Conservation (phyloP, 1,284 basidiomycete species). For the Ceratobasidium sp. region DNA sequence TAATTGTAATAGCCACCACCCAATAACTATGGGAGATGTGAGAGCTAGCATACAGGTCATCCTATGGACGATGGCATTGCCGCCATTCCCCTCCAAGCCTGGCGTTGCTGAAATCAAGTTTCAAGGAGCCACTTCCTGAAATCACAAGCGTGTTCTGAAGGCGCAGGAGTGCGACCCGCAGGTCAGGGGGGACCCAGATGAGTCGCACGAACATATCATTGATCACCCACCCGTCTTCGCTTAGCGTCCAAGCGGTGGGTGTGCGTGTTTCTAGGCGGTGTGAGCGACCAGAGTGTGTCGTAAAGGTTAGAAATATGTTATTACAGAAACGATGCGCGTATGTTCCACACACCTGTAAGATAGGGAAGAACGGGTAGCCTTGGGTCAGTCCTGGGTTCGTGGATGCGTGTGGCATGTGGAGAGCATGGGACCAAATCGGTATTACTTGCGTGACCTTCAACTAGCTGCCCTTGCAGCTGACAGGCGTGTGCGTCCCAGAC, state of each 20-base stretch:
- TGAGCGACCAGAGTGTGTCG: neutral
- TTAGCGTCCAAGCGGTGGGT: neutral
- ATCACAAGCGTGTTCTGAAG: neutral
- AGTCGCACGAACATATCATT: neutral
- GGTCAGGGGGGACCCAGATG: neutral
- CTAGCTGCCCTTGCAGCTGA: neutral
- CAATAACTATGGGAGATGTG: too few species aligned
- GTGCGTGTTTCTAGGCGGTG: neutral
- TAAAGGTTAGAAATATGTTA: neutral
- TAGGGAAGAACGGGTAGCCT: too few species aligned
- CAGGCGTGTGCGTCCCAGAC: neutral
- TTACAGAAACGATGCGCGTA: too few species aligned
- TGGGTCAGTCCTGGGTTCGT: too few species aligned
- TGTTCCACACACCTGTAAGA: too few species aligned
- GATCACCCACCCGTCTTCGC: conserved; percentile 18
- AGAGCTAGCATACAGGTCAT: too few species aligned
- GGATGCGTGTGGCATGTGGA: too few species aligned
- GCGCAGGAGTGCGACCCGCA: neutral
- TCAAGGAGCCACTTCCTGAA: neutral
- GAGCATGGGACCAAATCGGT: neutral
- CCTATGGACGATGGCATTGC: neutral
- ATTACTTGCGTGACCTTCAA: neutral
- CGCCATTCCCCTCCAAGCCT: neutral
- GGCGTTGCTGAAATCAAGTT: neutral
- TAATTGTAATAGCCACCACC: too few species aligned